Evolutionary conservation across 345 rosid genomes (phyloP).

Genomic region (Acer negundo): DNA sequence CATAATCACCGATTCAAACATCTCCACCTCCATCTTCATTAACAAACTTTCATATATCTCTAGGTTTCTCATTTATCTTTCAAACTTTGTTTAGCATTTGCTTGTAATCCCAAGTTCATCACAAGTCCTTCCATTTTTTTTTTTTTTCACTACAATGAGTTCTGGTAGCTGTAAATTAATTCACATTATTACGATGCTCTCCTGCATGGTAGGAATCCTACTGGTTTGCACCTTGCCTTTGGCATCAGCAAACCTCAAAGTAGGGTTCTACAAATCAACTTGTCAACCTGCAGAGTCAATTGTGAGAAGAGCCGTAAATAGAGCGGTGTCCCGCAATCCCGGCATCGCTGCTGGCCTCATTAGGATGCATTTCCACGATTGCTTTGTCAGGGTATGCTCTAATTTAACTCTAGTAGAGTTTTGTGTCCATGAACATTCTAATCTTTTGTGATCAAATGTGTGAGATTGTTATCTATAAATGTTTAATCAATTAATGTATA

Average conservation of each 20-base stretch:
- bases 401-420: neutral
- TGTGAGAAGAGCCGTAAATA: conserved; percentile 26
- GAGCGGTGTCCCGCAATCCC: conserved; percentile 24
- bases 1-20: neutral
- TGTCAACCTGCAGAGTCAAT: conserved; percentile 30
- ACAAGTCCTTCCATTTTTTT: neutral
- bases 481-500: neutral
- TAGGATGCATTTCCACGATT: conserved; percentile 42
- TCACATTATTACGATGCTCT: neutral
- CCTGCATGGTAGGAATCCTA: neutral
- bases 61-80: neutral
- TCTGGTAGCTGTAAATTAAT: neutral
- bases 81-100: no score
- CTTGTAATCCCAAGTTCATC: neutral
- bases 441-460: neutral
- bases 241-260: conserved; percentile 23
- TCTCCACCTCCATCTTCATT: neutral
- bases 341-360: conserved; percentile 38
- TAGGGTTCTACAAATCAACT: conserved; percentile 27
- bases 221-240: conserved; percentile 12
- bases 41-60: neutral
- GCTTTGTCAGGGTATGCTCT: conserved; percentile 36
- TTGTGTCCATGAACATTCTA: neutral
- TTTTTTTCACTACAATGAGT: neutral
- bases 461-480: neutral